Evolutionary conservation across 2,329 filamentous ascomycete genomes (phyloP).

Genomic region (Paracorniculantispora psalliotae): DNA sequence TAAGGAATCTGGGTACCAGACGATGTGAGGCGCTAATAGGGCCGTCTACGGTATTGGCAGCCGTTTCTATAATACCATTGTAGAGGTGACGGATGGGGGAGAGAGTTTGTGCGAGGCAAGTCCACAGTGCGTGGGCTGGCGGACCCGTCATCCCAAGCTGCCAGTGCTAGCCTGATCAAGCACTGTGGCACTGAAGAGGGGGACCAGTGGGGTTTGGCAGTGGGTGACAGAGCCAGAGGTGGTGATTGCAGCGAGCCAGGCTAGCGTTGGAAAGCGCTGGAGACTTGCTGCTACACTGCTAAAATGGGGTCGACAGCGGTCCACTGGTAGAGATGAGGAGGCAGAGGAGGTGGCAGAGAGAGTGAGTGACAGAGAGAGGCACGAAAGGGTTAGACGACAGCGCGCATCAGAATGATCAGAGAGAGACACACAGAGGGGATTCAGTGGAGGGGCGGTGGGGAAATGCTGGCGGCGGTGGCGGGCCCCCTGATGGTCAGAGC

Average conservation of each 20-base stretch:
- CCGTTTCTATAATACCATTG: neutral
- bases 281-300: neutral
- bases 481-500: constrained; percentile 7
- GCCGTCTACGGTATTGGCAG: neutral
- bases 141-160: neutral
- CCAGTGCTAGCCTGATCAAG: neutral
- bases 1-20: neutral
- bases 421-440: too few relatives aligned
- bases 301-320: too few relatives aligned
- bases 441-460: neutral
- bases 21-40: neutral
- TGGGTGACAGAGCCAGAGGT: neutral
- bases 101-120: neutral
- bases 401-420: too few relatives aligned
- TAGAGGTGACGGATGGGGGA: neutral
- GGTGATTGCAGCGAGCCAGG: neutral
- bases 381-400: too few relatives aligned
- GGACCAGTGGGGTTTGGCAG: neutral
- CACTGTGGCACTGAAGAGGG: neutral
- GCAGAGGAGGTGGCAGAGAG: neutral
- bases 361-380: too few relatives aligned
- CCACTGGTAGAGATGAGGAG: neutral
- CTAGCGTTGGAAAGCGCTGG: neutral
- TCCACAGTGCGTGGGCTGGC: neutral
- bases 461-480: neutral